Evolutionary conservation across 164 flowering plant genomes (phyloP).

Genomic region (Sedum album): DNA sequence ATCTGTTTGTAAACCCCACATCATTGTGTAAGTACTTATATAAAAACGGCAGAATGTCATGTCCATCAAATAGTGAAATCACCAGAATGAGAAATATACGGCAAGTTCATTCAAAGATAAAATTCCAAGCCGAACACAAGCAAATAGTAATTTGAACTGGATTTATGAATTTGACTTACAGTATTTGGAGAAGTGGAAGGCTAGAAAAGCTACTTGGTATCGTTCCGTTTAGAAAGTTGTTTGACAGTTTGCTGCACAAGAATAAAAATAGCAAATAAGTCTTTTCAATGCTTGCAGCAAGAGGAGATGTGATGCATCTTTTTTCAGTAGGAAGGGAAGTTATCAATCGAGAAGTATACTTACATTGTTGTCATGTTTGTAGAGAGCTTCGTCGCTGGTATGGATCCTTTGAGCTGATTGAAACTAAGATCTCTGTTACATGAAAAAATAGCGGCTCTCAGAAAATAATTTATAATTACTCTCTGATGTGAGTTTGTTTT

Average conservation of each 20-base stretch:
- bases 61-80: neutral
- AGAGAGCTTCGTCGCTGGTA: constrained; percentile 55
- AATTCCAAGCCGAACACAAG: neutral
- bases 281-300: neutral
- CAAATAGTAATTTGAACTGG: neutral
- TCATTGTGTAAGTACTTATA: neutral
- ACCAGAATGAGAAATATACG: neutral
- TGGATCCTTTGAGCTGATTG: constrained; percentile 57
- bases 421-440: constrained; percentile 70
- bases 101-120: neutral
- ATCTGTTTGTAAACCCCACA: constrained; percentile 15
- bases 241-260: constrained; percentile 56
- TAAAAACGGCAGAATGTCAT: neutral
- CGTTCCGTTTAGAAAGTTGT: constrained; percentile 60
- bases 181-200: constrained; percentile 57
- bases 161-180: constrained; percentile 38
- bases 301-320: neutral
- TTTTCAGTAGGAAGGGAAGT: neutral
- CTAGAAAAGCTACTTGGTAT: constrained; percentile 55
- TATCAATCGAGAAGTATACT: constrained; percentile 7
- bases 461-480: neutral
- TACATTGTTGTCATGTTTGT: constrained; percentile 70
- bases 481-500: neutral
- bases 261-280: constrained; percentile 3
- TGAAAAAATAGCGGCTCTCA: too few species aligned